Evolutionary conservation across 495 filamentous ascomycete genomes (phyloP).

Genomic region (Chaetomidium leptoderma): DNA sequence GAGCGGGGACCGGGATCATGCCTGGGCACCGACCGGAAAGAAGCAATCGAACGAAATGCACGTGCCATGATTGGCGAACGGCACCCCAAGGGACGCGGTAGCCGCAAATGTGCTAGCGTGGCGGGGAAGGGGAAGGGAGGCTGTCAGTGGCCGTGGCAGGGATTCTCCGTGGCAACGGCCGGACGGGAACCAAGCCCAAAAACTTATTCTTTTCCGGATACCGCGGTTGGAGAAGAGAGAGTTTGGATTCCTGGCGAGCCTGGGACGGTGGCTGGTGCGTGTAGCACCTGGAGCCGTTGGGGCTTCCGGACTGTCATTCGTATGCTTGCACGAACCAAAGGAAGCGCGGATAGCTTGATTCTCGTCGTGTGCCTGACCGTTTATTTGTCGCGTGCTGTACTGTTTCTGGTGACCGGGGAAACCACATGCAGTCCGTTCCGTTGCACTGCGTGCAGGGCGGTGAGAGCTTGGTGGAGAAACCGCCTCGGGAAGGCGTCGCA

Average conservation of each 20-base stretch:
- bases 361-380: too few species aligned
- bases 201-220: too few species aligned
- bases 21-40: constrained; percentile 15
- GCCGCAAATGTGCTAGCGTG: neutral
- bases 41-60: constrained; percentile 17
- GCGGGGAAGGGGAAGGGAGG: neutral
- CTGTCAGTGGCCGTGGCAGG: too few species aligned
- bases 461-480: constrained; percentile 16
- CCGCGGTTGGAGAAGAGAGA: neutral
- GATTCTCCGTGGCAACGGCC: constrained; percentile 20
- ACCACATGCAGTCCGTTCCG: neutral
- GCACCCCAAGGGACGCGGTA: neutral
- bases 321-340: too few species aligned
- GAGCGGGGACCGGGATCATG: neutral
- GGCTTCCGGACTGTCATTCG: neutral
- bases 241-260: too few species aligned
- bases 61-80: constrained; percentile 17
- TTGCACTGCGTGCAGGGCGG: constrained; percentile 9
- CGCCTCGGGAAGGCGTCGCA: constrained; percentile 11
- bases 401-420: constrained; percentile 1
- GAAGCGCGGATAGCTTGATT: too few species aligned
- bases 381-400: neutral
- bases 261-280: too few species aligned
- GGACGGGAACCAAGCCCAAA: constrained; percentile 5
- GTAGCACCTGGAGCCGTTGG: too few species aligned